A percentile compares a stretch with the other conserved stretches of the same genome.
phyloP scores from a whole-genome alignment of 768 basidiomycete genomes.

The Calocybe gangraenosa region DNA sequence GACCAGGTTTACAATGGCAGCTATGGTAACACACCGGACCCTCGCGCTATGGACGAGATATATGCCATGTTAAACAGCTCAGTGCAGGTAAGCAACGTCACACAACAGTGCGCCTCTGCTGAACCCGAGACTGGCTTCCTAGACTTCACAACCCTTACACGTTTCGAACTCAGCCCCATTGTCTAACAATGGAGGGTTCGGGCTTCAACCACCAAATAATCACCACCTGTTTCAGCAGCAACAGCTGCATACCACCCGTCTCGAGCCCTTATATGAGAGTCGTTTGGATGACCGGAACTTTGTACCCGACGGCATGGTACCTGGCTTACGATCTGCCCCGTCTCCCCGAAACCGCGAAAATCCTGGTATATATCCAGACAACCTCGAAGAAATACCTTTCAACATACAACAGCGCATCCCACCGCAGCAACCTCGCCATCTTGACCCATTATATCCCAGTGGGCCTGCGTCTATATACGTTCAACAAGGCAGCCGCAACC shows the following conservation, averaged over 20 bases:
- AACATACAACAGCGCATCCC: conserved; percentile 56
- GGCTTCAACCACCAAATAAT: conserved; percentile 38
- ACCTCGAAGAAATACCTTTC: conserved; percentile 56
- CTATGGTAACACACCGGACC: conserved; percentile 37
- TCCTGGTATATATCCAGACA: conserved; percentile 50
- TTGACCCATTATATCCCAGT: conserved; percentile 55
- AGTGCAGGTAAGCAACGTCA: conserved; percentile 50
- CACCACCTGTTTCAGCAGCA: conserved; percentile 41
- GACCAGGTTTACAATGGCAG: conserved; percentile 36
- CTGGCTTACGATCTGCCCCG: conserved; percentile 68
- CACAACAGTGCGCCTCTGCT: conserved; percentile 1
- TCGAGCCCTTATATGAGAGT: conserved; percentile 71
- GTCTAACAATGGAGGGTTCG: conserved; percentile 27
- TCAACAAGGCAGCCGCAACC: conserved; percentile 53
- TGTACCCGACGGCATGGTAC: conserved; percentile 82
- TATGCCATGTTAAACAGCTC: conserved; percentile 79
- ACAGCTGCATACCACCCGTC: conserved; percentile 41
- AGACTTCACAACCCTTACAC: conserved; percentile 28
- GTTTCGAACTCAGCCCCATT: conserved; percentile 19
- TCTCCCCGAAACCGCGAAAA: conserved; percentile 60
- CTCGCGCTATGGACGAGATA: conserved; percentile 72
- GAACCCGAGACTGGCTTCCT: neutral
- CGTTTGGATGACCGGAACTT: conserved; percentile 74
- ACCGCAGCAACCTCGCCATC: conserved; percentile 43
- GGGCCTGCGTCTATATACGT: conserved; percentile 44